Evolutionary conservation across 495 filamentous ascomycete species (phyloP), one percentile per base, ranked within the genome.

Genomic region (Tuber microsphaerosporum): DNA sequence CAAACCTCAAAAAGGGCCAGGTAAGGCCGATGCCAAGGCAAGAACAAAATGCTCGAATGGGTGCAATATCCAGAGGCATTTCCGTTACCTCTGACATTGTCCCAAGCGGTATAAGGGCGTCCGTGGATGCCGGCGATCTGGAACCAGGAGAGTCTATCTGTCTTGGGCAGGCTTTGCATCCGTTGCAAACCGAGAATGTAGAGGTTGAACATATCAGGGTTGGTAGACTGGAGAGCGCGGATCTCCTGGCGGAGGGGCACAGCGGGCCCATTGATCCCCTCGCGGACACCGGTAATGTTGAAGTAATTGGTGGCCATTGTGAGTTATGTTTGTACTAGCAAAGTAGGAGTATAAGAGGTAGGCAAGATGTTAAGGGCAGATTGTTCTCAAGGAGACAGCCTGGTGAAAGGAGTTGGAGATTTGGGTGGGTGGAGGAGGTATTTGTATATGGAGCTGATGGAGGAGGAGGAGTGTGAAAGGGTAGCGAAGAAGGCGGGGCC

Each of bases 21-120:
- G 82, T 92, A 93, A 14, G 91, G 88, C 69, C 91, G 85, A 85
- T 93, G 90, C 91, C 91, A 93, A 14, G 90, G 86, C 71, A 87
- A 87, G 79, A 92, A 92, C 39, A 92, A 84, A 70, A 90, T 87
- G 34, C 89, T 91, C 10, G 85, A 85, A 82, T 92, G 91, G n/a
- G 86, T 84, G 80, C 91, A 93, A 80, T 91, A 92, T 10, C 90
- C 91, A 61, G 70, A 56, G 12, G 10, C 42, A 34, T 81, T 81
- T 19, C 79, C 79, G 31, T 71, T 26, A 41, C 79, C 79, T 8
- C 17, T 34, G 22, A 81, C 79, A 73, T 79, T 79, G 72, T 85
- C 83, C 84, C 84, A 85, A 17, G 78, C 71, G 16, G 74, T 74
- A 45, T 83, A 83, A 2, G 84, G 84, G 43, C 80, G 76, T 17